Conservation (phyloP, 2,329 filamentous ascomycete species). For the Cercospora sp. region DNA sequence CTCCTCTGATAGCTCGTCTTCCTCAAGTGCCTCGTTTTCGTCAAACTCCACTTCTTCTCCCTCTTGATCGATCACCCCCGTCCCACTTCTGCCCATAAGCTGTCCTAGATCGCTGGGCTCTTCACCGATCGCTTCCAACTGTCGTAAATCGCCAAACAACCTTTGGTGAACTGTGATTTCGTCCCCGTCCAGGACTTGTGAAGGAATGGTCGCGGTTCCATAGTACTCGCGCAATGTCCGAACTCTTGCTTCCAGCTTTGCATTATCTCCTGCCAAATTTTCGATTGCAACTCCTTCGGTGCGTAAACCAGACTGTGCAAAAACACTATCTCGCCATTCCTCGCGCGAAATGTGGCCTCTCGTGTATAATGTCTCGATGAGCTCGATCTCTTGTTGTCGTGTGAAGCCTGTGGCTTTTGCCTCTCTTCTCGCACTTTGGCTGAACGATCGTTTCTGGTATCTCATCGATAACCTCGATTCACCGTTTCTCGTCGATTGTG, state of each 20-base stretch:
- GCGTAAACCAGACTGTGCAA: slow-evolving; percentile 20
- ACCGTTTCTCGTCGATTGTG: neutral
- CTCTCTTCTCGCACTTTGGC: neutral
- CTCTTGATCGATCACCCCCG: slow-evolving; percentile 53
- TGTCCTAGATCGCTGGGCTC: slow-evolving; percentile 44
- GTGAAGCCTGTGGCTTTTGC: slow-evolving; percentile 14
- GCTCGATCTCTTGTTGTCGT: slow-evolving; percentile 21
- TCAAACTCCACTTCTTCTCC: slow-evolving; percentile 57
- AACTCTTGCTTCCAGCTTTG: slow-evolving; percentile 19
- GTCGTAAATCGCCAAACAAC: slow-evolving; percentile 70
- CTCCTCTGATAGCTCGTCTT: slow-evolving; percentile 28
- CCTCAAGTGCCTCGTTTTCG: slow-evolving; percentile 31
- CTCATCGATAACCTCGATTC: neutral
- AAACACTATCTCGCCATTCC: slow-evolving; percentile 27
- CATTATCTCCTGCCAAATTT: slow-evolving; percentile 9
- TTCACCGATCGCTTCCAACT: slow-evolving; percentile 45
- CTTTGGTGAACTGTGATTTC: slow-evolving; percentile 77
- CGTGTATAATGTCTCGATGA: slow-evolving; percentile 24
- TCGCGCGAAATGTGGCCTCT: slow-evolving; percentile 23
- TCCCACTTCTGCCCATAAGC: slow-evolving; percentile 34
- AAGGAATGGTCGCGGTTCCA: slow-evolving; percentile 67
- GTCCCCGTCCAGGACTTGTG: slow-evolving; percentile 65
- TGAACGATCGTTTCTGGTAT: neutral
- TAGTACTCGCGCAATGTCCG: slow-evolving; percentile 24
- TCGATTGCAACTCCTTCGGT: slow-evolving; percentile 7